Base-by-base conservation (phyloP, 495 filamentous ascomycete genomes). In the Neurospora sp. region DNA sequence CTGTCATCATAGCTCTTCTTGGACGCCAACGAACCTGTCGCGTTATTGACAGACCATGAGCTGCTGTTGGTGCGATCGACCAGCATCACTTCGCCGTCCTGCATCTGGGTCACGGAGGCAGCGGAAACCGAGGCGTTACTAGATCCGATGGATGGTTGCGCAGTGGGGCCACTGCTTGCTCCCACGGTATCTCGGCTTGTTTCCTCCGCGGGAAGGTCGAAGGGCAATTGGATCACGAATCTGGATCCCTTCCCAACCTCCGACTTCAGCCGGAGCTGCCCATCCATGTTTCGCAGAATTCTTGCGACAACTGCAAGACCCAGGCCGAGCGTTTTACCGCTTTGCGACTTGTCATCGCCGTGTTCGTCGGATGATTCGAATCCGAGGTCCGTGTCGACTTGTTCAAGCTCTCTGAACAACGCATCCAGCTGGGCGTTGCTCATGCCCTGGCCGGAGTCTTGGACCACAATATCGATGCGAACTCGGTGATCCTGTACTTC, bases 261-360 rank as follows among this genome's bases (percentile, higher is more conserved):
- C 0, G 94, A 97, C 75, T 94, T 96, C 7, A 98, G 84, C 31
- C 92, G 88, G 24, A 98, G 81, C 74, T 97, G 95, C 0, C 95
- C 95, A 71, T 95, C 90, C 91, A 97, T 94, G 76, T 92, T 97
- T n/a, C 89, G 88, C 28, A 97, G 84, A 66, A 93, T 93, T 31
- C 94, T 86, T 48, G 95, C 92, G 3, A 97, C 94, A 15, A 96
- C 84, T 2, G 95, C 95, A 36, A 98, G 86, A 1, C 94, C 95
- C 5, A 98, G 85, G 0, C 95, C 95, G 4, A 98, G 80, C 1
- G 90, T 81, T 36, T 77, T 75, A 15, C 75, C 72, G 13, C 76
- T 73, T 34, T 71, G 42, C n/a, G 76, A 40, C 78, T 78, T 73
- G 81, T 86, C 34, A 72, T 76, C 59, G 13, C 74, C 24, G 39